Evolutionary conservation across 805 yeast genomes (phyloP).

Genomic region (Candida boleticola): DNA sequence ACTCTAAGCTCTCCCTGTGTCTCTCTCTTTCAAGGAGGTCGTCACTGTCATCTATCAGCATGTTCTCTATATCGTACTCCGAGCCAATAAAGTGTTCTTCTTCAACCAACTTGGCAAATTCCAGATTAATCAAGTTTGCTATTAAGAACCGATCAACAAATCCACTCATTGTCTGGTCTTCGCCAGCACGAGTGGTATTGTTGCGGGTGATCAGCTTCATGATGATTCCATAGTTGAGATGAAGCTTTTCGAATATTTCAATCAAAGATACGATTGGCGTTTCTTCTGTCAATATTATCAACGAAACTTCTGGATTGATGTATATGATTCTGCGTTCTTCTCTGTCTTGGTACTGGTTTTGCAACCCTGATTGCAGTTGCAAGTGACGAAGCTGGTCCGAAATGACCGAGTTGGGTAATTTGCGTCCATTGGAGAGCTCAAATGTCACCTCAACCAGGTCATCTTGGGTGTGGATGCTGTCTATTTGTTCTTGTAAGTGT

Average conservation of each 20-base stretch:
- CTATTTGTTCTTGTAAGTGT: neutral
- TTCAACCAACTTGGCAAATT: conserved; percentile 17
- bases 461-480: neutral
- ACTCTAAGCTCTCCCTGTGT: conserved; percentile 28
- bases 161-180: conserved; percentile 25
- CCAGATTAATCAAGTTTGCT: conserved; percentile 26
- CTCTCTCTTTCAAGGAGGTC: conserved; percentile 7
- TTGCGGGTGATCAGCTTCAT: conserved; percentile 11
- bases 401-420: conserved; percentile 15
- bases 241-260: conserved; percentile 38
- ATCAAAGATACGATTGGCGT: conserved; percentile 31
- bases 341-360: neutral
- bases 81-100: conserved; percentile 3
- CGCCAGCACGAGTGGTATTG: neutral
- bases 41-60: conserved; percentile 7
- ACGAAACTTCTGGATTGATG: conserved; percentile 19
- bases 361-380: conserved; percentile 6
- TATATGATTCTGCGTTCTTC: neutral
- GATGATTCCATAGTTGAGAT: conserved; percentile 34
- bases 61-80: conserved; percentile 26
- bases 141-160: conserved; percentile 39
- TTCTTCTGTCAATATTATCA: conserved; percentile 25
- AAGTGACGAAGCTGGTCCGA: conserved; percentile 26
- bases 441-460: neutral
- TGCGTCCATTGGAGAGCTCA: conserved; percentile 19